Base-by-base conservation (phyloP, 768 basidiomycete species). In the Psilocybe cubensis region DNA sequence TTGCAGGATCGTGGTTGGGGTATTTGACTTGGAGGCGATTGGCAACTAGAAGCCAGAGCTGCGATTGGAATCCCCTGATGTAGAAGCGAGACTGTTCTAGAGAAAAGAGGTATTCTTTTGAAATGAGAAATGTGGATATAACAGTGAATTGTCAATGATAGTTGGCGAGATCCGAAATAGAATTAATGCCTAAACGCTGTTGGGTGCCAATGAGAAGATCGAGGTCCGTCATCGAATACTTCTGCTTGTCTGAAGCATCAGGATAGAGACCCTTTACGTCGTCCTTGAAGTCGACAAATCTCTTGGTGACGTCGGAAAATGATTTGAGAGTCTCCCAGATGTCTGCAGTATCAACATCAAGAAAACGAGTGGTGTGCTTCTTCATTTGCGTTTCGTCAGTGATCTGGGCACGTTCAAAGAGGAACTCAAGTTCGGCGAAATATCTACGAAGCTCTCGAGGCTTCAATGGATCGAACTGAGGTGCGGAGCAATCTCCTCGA, bases 1-100 rank as follows among this genome's bases (percentile, higher is more conserved):
- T 59, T 2, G 68, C 67, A 0, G 65, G 70, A 8, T 58, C 61
- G 24, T 60, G 58, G 25, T 68, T 63, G 0, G 68, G 68, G n/a
- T 53, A 28, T 17, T 64, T 68, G 43, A 70, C 35, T 21, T 61
- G 53, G 0, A 70, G 63, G 1, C 66, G 61, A 1, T 57, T 54
- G 0, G 46, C 28, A 12, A 67, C 31, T 2, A 24, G 4, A 8
- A 18, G 8, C 45, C 48, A 40, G 18, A 65, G 18, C 20, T 18
- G 14, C 6, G 54, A 47, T 3, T 20, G 35, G 21, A 56, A 52
- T 2, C 33, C 51, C 14, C 51, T 5, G n/a, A 49, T 2, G 20
- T 49, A 49, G 27, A 29, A 57, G 2, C 64, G 60, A 20, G 62
- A 56, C 23, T 61, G 66, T 14, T 72, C 70, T 3, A 59, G 40